A percentile compares a stretch with the other conserved stretches of the same genome.
phyloP scores from a whole-genome alignment of 2,329 filamentous ascomycete genomes.

The Aspergillus versicolor region DNA sequence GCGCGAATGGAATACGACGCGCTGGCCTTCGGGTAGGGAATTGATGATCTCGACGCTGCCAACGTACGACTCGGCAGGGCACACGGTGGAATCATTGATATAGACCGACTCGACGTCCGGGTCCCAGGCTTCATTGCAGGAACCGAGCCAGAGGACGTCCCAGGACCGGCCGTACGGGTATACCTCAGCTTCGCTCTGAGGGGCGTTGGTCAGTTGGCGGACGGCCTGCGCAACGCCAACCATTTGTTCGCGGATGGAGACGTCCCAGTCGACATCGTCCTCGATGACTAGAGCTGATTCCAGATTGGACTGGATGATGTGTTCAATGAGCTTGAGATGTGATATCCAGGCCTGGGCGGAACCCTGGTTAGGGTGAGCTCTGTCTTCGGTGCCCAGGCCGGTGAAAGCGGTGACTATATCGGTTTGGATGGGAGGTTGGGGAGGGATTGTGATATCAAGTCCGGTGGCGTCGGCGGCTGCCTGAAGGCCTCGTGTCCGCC shows the following conservation, averaged over 20 bases:
- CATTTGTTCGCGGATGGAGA: constrained; percentile 34
- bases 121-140: constrained; percentile 29
- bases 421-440: constrained; percentile 31
- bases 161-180: constrained; percentile 33
- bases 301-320: constrained; percentile 20
- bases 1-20: constrained; percentile 27
- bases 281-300: constrained; percentile 41
- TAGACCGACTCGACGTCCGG: constrained; percentile 18
- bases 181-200: neutral
- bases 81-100: constrained; percentile 25
- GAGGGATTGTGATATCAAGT: constrained; percentile 32
- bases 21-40: constrained; percentile 15
- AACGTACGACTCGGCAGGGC: constrained; percentile 19
- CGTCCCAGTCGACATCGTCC: constrained; percentile 42
- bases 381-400: constrained; percentile 16
- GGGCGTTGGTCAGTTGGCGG: constrained; percentile 24
- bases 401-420: constrained; percentile 30
- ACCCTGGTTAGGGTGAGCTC: constrained; percentile 14
- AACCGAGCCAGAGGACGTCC: constrained; percentile 42
- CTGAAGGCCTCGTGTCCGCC: constrained; percentile 37
- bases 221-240: constrained; percentile 31
- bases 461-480: constrained; percentile 35
- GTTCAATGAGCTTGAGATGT: constrained; percentile 38
- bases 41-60: constrained; percentile 14
- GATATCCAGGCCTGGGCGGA: constrained; percentile 42